Conservation (phyloP, 1,139 yeast species). For the Geotrichum bryndzae region DNA sequence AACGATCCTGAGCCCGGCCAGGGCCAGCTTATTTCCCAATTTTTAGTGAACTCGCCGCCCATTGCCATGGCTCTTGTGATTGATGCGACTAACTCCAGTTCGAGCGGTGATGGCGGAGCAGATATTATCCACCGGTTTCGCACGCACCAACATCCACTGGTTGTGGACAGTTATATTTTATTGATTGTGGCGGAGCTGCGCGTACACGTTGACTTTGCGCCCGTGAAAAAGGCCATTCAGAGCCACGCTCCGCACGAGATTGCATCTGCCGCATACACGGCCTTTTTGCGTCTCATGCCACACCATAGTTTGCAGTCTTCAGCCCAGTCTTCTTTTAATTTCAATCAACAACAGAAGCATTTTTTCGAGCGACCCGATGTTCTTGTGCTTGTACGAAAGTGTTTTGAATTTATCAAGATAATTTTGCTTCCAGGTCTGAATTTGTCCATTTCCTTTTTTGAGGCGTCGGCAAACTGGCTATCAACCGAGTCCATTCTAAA, state of each 20-base stretch:
- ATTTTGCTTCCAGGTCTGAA: slow-evolving; percentile 25
- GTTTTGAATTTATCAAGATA: slow-evolving; percentile 27
- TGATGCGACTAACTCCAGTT: not conserved
- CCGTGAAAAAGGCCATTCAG: slow-evolving; percentile 21
- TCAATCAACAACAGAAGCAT: not conserved
- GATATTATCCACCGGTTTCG: slow-evolving; percentile 19
- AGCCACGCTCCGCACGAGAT: slow-evolving; percentile 29
- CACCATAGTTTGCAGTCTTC: slow-evolving; percentile 18
- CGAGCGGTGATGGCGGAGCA: not conserved
- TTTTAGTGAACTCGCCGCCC: slow-evolving; percentile 7
- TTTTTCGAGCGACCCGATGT: not conserved
- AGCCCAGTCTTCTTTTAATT: not conserved
- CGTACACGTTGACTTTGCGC: slow-evolving; percentile 25
- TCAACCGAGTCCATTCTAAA: slow-evolving; percentile 26
- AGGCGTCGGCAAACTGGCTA: slow-evolving; percentile 23
- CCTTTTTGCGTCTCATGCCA: slow-evolving; percentile 18
- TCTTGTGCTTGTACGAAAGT: slow-evolving; percentile 21
- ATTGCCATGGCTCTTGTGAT: slow-evolving; percentile 5
- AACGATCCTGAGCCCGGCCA: slow-evolving; percentile 27
- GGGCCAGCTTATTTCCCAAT: slow-evolving; percentile 24
- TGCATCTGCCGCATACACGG: slow-evolving; percentile 23
- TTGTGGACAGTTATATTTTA: slow-evolving; percentile 22
- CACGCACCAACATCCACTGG: slow-evolving; percentile 25
- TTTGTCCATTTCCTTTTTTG: slow-evolving; percentile 22
- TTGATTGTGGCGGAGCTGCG: slow-evolving; percentile 24